Conservation (phyloP, 495 filamentous ascomycete genomes). For the Neurospora terricola region DNA sequence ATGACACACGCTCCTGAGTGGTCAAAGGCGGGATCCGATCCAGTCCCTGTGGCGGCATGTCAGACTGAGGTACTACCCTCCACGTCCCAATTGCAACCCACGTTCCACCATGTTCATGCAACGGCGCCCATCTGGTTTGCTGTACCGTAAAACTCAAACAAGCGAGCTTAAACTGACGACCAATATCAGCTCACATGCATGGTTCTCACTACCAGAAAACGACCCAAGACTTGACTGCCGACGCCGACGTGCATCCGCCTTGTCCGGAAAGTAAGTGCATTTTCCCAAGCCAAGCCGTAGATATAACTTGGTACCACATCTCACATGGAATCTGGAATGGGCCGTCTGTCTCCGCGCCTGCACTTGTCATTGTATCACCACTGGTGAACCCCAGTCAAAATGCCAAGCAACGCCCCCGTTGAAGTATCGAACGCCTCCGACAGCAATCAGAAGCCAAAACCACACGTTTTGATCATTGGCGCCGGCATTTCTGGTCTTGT, state of each 20-base stretch:
- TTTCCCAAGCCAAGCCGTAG: not conserved
- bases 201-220: not conserved
- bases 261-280: not conserved
- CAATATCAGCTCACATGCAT: not conserved
- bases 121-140: not conserved
- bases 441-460: not conserved
- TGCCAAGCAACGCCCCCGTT: not conserved
- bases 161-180: not conserved
- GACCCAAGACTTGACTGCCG: not conserved
- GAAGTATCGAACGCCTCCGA: not conserved
- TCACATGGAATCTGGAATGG: not conserved
- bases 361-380: not conserved
- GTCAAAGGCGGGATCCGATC: not conserved
- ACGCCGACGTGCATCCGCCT: not conserved
- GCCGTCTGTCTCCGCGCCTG: not conserved
- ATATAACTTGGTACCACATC: not conserved
- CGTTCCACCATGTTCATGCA: not conserved
- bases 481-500: conserved; percentile 51
- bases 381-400: not conserved
- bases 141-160: not conserved
- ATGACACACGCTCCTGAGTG: not conserved
- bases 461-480: conserved; percentile 43
- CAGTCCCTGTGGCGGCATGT: not conserved
- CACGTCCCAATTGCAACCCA: not conserved
- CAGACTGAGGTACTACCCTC: not conserved